Evolutionary conservation across 2,329 filamentous ascomycete species (phyloP).

Genomic region (Rhynchosporium graminicola): DNA sequence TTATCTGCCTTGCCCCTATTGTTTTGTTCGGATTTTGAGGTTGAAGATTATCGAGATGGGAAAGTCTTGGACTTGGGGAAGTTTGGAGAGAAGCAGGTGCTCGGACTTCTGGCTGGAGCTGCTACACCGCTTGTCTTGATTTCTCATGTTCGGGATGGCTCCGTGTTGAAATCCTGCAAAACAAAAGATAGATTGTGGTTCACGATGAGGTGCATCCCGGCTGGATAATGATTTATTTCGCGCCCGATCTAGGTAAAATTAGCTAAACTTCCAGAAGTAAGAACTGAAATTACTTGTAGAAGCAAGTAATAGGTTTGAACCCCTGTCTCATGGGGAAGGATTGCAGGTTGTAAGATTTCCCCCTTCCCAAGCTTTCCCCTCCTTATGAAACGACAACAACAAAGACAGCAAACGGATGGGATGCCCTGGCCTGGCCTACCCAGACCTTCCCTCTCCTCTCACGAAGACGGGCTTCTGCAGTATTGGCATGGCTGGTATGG

Average conservation of each 20-base stretch:
- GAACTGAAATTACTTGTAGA: too few relatives aligned
- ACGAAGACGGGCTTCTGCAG: background rate
- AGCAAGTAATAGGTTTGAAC: background rate
- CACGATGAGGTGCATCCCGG: too few relatives aligned
- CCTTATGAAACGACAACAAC: constrained; percentile 24
- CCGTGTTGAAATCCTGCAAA: background rate
- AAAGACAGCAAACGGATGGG: constrained; percentile 9
- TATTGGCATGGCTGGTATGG: constrained; percentile 2
- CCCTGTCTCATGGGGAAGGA: background rate
- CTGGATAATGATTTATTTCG: too few relatives aligned
- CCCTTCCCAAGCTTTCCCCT: constrained; percentile 24
- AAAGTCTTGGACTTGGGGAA: background rate
- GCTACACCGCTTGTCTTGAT: background rate
- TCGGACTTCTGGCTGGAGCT: constrained; percentile 2
- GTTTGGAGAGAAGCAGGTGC: background rate
- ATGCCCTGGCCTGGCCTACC: constrained; percentile 8
- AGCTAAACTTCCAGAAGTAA: too few relatives aligned
- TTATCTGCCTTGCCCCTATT: background rate
- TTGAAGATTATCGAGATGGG: background rate
- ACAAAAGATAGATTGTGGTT: background rate
- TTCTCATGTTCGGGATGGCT: background rate
- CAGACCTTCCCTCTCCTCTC: background rate
- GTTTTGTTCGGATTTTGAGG: background rate
- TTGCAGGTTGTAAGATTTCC: constrained; percentile 20
- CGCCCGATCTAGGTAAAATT: too few relatives aligned